Base-by-base conservation (phyloP, 2,329 filamentous ascomycete genomes). In the Beauveria asiatica region DNA sequence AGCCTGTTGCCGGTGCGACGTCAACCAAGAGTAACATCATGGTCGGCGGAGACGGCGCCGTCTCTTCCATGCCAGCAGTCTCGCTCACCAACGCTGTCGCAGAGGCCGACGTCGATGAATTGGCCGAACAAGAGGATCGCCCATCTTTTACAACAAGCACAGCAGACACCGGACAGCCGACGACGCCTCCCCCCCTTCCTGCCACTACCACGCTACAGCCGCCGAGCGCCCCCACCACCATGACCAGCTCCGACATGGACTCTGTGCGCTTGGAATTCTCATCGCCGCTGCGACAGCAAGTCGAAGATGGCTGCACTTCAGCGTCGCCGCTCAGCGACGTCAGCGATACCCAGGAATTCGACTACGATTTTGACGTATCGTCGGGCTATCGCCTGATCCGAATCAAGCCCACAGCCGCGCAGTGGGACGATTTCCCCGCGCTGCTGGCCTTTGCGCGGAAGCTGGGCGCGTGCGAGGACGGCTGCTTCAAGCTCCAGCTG, bases 401-500 rank as follows among this genome's bases (percentile, higher is more conserved):
- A 39, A 67, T 75, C 58, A 71, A 68, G 50, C 73, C 73, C 9
- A 73, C 71, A 0, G 53, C 62, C 5, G 62, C 67, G 25, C 73
- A 75, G 62, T 75, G 73, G 73, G 62, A 64, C 23, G 70, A 75
- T 56, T 75, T 75, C 39, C 68, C 73, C 3, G 63, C 70, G 19
- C 66, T 75, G 41, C 67, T 75, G n/a, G 63, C 68, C 19, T 70
- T 70, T 60, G 73, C 73, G 5, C 66, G 65, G 42, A 64, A 61
- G 9, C 69, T 69, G 1, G 67, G 71, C 19, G 72, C 70, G 23
- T 65, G 68, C 13, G 62, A 64, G 3, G 70, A 75, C 42, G 73
- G 73, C 30, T 75, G 73, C 67, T 75, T 75, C 65, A 75, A 75
- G 63, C 69, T 74, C 6, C 60, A 71, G 25, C 67, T 75, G 16